Conservation (phyloP, 108 stramenopile genomes). For the Bacterosira constricta region DNA sequence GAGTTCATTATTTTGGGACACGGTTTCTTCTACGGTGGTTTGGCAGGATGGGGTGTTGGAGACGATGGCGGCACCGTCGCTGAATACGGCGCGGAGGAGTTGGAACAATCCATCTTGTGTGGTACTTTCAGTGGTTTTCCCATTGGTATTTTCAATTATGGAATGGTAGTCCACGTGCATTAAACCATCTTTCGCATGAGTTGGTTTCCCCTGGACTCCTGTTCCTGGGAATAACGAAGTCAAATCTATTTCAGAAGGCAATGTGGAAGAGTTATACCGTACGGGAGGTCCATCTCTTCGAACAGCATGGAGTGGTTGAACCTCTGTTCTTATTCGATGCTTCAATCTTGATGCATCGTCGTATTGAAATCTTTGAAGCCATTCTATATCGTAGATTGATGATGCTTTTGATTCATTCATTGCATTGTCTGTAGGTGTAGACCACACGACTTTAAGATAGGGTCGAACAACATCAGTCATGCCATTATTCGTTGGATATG, state of each 20-base stretch:
- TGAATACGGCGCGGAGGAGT: slow-evolving; percentile 49
- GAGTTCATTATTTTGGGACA: slow-evolving; percentile 28
- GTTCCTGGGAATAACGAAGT: too few relatives aligned
- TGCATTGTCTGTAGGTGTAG: neutral
- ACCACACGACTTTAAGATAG: slow-evolving; percentile 49
- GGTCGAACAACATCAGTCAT: slow-evolving; percentile 13
- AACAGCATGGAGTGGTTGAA: slow-evolving; percentile 30
- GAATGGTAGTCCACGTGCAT: slow-evolving; percentile 51
- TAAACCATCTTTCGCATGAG: slow-evolving; percentile 26
- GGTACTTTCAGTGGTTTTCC: neutral
- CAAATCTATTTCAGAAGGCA: too few relatives aligned
- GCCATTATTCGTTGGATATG: neutral
- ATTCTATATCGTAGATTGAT: slow-evolving; percentile 61
- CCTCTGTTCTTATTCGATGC: slow-evolving; percentile 25
- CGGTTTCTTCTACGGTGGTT: neutral
- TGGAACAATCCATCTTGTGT: slow-evolving; percentile 39
- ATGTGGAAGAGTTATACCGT: slow-evolving; percentile 1
- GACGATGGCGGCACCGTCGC: slow-evolving; percentile 69
- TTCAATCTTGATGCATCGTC: slow-evolving; percentile 27
- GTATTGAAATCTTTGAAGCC: slow-evolving; percentile 52
- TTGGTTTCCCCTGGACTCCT: slow-evolving; percentile 10
- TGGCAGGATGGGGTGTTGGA: slow-evolving; percentile 30
- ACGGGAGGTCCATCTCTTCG: slow-evolving; percentile 13
- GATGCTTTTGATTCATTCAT: neutral
- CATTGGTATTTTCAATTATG: slow-evolving; percentile 27